phyloP scores from a whole-genome alignment of 441 rosid genomes.

The Populus hybrid region DNA sequence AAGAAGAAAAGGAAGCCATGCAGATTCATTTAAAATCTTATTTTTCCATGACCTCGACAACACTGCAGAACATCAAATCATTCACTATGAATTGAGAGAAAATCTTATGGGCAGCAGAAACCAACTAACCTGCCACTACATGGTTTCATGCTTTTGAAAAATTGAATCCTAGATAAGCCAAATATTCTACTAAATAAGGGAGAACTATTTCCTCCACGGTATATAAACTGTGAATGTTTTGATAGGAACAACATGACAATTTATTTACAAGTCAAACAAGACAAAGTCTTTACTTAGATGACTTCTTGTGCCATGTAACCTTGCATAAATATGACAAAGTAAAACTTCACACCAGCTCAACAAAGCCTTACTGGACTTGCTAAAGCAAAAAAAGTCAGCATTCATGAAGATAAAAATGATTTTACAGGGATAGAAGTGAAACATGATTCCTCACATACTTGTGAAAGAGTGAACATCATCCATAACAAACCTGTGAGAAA shows the following conservation, averaged over 20 bases:
- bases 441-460: background rate
- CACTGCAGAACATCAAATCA: background rate
- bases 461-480: background rate
- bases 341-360: background rate
- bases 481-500: constrained; percentile 67
- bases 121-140: background rate
- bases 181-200: background rate
- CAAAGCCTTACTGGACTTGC: background rate
- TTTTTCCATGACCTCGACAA: background rate
- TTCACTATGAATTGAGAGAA: background rate
- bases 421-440: no score
- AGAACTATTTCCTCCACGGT: background rate
- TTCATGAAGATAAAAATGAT: background rate
- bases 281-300: background rate
- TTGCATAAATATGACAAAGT: background rate
- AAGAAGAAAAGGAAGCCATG: background rate
- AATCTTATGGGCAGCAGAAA: background rate
- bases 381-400: background rate
- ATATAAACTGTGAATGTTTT: background rate
- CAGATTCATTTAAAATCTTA: background rate
- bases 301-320: background rate
- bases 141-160: background rate
- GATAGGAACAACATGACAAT: background rate
- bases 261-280: background rate
- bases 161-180: background rate